Evolutionary conservation across 106 monocot species (phyloP), one percentile per base, ranked within the genome.

Genomic region (Acanthochlamys bracteata): DNA sequence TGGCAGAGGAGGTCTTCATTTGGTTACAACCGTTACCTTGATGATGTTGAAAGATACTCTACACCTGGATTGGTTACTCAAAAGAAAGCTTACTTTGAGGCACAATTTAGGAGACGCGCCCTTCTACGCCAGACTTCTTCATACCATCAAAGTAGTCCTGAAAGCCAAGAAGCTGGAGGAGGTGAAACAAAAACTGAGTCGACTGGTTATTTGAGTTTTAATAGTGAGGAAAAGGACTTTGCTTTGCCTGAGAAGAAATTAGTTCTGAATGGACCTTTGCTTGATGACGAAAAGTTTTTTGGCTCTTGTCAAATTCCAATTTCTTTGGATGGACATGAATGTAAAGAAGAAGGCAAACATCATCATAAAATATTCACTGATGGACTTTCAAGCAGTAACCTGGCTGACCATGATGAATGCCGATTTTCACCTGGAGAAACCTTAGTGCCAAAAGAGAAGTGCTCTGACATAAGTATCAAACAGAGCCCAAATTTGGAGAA

Each of bases 1-100:
- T 91, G 90, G 90, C 86, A 91, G 69, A 86, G 78, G 61, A 86
- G 78, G 64, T 91, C 90, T 24, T 78, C 86, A 41, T 91, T 91
- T 63, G 75, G 77, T 1, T 86, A 91, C 64, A 86, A 91, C 43
- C 70, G 74, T 70, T 91, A 86, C 22, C 90, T 86, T 39, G 90
- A 91, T 63, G 90, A 91, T 73, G 90, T 86, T 71, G 86, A 81
- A 51, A 91, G 81, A 62, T 91, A 66, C 61, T 80, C 83, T 0
- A 91, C 83, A 51, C 90, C 83, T 41, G 90, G 90, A 65, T 91
- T 83, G 19, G 90, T 91, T 67, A 81, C 71, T 64, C 73, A 83
- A 65, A 91, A 86, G 83, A 86, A 86, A 67, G 90, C 86, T 49
- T 83, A 83, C 57, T 83, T 91, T 71, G 90, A 91, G 60, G 86